Conservation (phyloP, 2,329 filamentous ascomycete genomes). For the Penicillium sp. region DNA sequence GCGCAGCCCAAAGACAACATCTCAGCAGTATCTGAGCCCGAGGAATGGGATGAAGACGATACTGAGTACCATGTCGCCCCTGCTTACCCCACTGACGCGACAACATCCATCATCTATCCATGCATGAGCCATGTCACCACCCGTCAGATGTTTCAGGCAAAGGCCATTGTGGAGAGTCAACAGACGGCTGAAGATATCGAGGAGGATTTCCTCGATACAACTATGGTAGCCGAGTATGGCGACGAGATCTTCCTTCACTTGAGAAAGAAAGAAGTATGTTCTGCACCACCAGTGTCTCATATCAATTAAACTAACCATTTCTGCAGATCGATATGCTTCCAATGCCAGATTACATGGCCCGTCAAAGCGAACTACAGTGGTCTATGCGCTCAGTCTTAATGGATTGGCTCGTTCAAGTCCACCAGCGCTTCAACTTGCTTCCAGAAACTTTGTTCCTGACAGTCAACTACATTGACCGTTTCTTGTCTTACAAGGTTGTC, state of each 20-base stretch:
- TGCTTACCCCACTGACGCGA: constrained; percentile 69
- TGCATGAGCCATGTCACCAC: constrained; percentile 56
- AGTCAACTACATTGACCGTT: constrained; percentile 96
- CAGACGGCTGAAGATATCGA: constrained; percentile 73
- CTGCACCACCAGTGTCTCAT: not conserved
- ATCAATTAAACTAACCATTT: constrained; percentile 11
- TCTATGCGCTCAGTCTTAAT: constrained; percentile 96
- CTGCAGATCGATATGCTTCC: constrained; percentile 73
- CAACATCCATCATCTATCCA: constrained; percentile 69
- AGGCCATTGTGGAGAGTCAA: constrained; percentile 64
- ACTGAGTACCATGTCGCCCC: constrained; percentile 73
- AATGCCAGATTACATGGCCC: constrained; percentile 92
- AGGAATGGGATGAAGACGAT: constrained; percentile 74
- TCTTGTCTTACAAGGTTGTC: constrained; percentile 90
- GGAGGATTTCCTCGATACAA: constrained; percentile 88
- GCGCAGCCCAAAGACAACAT: constrained; percentile 21
- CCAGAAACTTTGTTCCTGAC: constrained; percentile 93
- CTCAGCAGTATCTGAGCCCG: constrained; percentile 51
- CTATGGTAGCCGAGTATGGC: constrained; percentile 95
- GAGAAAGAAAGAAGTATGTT: constrained; percentile 75
- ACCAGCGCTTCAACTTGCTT: constrained; percentile 83
- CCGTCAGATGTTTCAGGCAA: constrained; percentile 70
- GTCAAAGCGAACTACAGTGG: constrained; percentile 97
- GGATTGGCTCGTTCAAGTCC: constrained; percentile 97
- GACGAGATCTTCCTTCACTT: constrained; percentile 96